These are phyloP conservation scores for Ogataea wickerhamii DNA, from an alignment of 805 yeast genomes.

Conservation along the genomic window DNA sequence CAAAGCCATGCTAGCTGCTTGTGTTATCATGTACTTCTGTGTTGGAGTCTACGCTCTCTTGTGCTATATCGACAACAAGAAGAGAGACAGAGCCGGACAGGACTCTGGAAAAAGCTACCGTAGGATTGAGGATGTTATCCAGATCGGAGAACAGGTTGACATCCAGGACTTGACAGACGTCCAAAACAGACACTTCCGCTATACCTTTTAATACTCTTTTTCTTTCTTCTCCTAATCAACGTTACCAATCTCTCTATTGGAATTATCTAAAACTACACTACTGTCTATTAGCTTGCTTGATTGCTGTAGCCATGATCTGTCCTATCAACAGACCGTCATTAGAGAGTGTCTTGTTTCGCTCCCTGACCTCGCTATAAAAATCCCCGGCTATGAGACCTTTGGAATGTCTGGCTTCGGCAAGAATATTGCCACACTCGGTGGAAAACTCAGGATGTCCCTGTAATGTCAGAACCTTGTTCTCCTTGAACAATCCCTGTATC, in stretches of 20 bases:
- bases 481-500: constrained; percentile 63
- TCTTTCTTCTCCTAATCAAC: no score
- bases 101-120: constrained; percentile 2
- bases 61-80: constrained; percentile 41
- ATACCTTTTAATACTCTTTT: constrained; percentile 24
- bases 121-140: constrained; percentile 13
- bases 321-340: constrained; percentile 9
- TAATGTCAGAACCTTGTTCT: constrained; percentile 53
- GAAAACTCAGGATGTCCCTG: constrained; percentile 91
- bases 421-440: constrained; percentile 26
- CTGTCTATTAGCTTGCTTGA: no score
- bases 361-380: not conserved
- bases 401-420: constrained; percentile 2
- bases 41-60: constrained; percentile 16
- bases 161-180: constrained; percentile 51
- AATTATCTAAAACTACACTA: no score
- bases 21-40: constrained; percentile 21
- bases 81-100: constrained; percentile 37
- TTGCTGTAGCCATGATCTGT: constrained; percentile 4
- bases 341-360: not conserved
- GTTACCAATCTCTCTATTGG: no score
- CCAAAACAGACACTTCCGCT: constrained; percentile 56
- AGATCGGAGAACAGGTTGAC: constrained; percentile 19
- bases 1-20: constrained; percentile 36
- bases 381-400: constrained; percentile 6